Evolutionary conservation across 805 yeast genomes (phyloP).

Genomic region (Candida sonorensis): DNA sequence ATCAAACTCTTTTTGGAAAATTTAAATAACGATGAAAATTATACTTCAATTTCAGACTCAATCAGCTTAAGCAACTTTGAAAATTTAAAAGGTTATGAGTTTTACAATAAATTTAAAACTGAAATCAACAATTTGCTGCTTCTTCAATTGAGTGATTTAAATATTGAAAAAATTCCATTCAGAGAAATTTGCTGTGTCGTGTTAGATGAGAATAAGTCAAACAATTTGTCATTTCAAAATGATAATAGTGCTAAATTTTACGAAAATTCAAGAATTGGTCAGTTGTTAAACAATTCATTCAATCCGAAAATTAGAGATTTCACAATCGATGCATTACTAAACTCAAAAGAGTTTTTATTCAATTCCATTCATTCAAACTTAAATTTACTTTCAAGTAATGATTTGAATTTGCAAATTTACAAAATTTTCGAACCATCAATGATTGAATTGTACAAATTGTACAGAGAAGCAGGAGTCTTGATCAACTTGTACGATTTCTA

Average conservation of each 20-base stretch:
- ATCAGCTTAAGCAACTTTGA: no score
- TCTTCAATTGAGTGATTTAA: conserved; percentile 17
- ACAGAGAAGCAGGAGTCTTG: conserved; percentile 70
- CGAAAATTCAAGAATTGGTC: conserved; percentile 4
- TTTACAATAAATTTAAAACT: conserved; percentile 5
- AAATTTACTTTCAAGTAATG: conserved; percentile 4
- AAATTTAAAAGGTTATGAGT: no score
- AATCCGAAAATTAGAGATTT: conserved; percentile 38
- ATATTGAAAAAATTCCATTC: conserved; percentile 25
- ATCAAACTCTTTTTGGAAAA: conserved; percentile 16
- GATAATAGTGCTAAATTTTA: not conserved
- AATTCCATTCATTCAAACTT: conserved; percentile 19
- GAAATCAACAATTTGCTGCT: conserved; percentile 9
- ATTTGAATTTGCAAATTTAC: conserved; percentile 23
- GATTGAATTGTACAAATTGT: conserved; percentile 54
- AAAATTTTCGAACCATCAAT: conserved; percentile 41
- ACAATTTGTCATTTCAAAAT: not conserved
- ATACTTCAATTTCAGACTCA: conserved; percentile 15
- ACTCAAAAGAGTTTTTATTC: conserved; percentile 29
- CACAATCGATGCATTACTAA: conserved; percentile 33
- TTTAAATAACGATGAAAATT: conserved; percentile 19
- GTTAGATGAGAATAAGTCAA: conserved; percentile 12
- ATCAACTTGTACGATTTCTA: conserved; percentile 32
- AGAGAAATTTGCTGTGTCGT: conserved; percentile 36
- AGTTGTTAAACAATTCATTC: conserved; percentile 30